Conservation (phyloP, 257 asterid species). For the Rubia yunnanensis region DNA sequence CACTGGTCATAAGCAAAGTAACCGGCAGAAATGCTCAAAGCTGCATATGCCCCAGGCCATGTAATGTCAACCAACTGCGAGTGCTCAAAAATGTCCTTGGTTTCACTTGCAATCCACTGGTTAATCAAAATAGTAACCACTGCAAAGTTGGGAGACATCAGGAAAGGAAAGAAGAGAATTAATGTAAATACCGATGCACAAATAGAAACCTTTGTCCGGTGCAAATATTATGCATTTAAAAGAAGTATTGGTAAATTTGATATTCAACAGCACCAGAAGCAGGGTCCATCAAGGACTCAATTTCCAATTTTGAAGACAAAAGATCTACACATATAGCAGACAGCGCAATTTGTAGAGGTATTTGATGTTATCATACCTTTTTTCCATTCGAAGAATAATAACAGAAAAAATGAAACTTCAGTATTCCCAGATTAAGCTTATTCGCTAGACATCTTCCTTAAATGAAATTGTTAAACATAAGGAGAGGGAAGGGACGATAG, state of each 20-base stretch:
- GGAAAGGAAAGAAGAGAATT: neutral
- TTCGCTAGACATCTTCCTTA: neutral
- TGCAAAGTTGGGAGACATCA: slow-evolving; percentile 16
- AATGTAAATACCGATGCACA: neutral
- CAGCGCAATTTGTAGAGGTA: neutral
- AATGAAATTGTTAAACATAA: neutral
- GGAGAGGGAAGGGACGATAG: neutral
- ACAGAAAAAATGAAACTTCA: neutral
- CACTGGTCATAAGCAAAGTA: slow-evolving; percentile 94
- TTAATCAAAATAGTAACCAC: slow-evolving; percentile 50
- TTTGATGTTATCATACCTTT: neutral
- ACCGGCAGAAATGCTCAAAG: slow-evolving; percentile 73
- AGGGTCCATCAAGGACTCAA: neutral
- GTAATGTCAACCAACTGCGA: slow-evolving; percentile 56
- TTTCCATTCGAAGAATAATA: neutral
- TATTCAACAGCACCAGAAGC: neutral
- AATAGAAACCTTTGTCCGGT: neutral
- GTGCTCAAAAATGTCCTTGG: slow-evolving; percentile 63
- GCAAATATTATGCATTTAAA: neutral
- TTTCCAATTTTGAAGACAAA: neutral
- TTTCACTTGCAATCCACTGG: slow-evolving; percentile 35
- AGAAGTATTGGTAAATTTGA: neutral
- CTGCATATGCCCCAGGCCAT: slow-evolving; percentile 74
- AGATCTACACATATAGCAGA: neutral
- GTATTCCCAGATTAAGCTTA: neutral